Conservation (phyloP, 768 basidiomycete genomes). For the Auriculariales sp. region DNA sequence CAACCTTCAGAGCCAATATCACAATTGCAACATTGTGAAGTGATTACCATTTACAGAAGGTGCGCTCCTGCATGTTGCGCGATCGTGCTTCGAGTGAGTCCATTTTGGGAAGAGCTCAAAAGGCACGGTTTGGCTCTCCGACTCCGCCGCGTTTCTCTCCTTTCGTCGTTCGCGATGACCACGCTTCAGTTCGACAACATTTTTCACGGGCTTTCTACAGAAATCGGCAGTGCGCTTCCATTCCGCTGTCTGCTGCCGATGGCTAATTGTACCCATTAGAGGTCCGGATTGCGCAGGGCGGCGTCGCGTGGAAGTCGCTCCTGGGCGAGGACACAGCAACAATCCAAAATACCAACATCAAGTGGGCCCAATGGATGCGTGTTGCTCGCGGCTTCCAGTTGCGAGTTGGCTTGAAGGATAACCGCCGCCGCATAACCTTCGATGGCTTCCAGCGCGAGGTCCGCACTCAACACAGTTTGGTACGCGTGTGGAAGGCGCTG, state of each 20-base stretch:
- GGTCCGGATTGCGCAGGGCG: conserved; percentile 76
- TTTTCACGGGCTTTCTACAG: conserved; percentile 55
- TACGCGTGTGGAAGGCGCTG: conserved; percentile 1
- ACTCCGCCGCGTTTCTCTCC: neutral
- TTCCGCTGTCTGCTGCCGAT: neutral
- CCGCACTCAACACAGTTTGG: conserved; percentile 12
- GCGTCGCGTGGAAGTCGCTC: conserved; percentile 77
- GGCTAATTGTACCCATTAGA: conserved; percentile 26
- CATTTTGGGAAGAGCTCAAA: conserved; percentile 15
- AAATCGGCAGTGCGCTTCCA: conserved; percentile 52
- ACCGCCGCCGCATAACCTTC: conserved; percentile 59
- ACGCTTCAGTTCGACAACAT: conserved; percentile 72
- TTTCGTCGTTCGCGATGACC: conserved; percentile 28
- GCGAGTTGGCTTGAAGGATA: conserved; percentile 64
- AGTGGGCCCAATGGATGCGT: conserved; percentile 82
- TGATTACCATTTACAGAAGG: conserved; percentile 80
- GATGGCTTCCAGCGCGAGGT: conserved; percentile 92
- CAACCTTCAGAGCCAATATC: conserved; percentile 1
- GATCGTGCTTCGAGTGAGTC: conserved; percentile 52
- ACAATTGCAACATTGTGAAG: neutral
- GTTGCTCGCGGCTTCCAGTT: conserved; percentile 90
- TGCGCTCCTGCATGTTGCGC: conserved; percentile 54
- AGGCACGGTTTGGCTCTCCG: neutral
- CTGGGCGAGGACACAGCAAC: conserved; percentile 49
- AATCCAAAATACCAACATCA: conserved; percentile 58